phyloP scores from a whole-genome alignment of 352 stramenopile species.

The Plasmopara muralis region DNA sequence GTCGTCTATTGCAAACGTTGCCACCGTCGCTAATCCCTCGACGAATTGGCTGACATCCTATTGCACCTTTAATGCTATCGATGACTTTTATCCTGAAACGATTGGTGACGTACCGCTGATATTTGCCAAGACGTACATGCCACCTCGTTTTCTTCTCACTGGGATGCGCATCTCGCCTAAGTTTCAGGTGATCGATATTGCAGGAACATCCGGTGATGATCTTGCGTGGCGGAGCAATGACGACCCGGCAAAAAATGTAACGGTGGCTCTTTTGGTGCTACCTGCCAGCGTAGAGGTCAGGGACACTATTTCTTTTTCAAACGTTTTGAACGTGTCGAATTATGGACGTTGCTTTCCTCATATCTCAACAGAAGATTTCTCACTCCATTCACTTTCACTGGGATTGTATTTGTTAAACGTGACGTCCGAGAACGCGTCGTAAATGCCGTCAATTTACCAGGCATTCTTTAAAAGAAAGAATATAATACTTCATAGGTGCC shows the following conservation, averaged over 20 bases:
- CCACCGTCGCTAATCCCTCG: constrained; percentile 2
- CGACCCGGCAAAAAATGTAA: constrained; percentile 1
- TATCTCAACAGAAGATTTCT: constrained; percentile 53
- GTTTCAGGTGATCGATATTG: constrained; percentile 51
- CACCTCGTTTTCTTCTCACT: constrained; percentile 62
- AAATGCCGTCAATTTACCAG: neutral
- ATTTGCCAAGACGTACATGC: constrained; percentile 80
- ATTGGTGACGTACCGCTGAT: constrained; percentile 31
- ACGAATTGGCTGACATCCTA: constrained; percentile 16
- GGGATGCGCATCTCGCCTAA: constrained; percentile 9
- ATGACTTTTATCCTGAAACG: constrained; percentile 4
- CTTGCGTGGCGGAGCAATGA: constrained; percentile 8
- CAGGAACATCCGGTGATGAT: constrained; percentile 19
- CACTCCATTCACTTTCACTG: constrained; percentile 34
- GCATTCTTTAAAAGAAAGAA: neutral
- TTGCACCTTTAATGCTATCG: constrained; percentile 24
- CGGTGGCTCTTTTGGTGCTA: constrained; percentile 26
- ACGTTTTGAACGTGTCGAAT: constrained; percentile 2
- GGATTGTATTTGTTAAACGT: constrained; percentile 31
- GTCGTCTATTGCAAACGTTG: constrained; percentile 10
- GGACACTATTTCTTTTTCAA: constrained; percentile 9
- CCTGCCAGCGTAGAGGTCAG: constrained; percentile 38
- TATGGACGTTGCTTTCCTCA: constrained; percentile 49
- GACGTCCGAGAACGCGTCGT: neutral
- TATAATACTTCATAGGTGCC: neutral